These are phyloP conservation scores for Friedmanniomyces endolithicus DNA, from an alignment of 495 filamentous ascomycete species.

Conservation along the genomic window DNA sequence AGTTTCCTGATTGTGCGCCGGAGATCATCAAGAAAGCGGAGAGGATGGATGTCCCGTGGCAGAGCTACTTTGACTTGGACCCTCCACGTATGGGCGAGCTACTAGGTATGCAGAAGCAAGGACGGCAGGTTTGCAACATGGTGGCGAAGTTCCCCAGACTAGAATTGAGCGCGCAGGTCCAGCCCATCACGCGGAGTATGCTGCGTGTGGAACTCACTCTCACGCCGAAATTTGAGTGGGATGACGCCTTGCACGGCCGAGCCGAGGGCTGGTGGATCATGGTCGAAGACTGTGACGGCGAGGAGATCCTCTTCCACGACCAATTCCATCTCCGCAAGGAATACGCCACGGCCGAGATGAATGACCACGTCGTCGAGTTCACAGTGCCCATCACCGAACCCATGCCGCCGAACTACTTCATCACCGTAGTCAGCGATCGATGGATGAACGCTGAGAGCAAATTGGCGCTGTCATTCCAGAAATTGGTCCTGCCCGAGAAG, in stretches of 20 bases:
- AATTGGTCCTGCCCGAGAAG: constrained; percentile 83
- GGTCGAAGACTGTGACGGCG: constrained; percentile 93
- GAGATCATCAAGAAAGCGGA: constrained; percentile 90
- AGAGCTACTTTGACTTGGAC: constrained; percentile 87
- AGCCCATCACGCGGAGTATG: constrained; percentile 91
- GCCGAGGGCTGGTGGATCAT: constrained; percentile 95
- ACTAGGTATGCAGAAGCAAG: constrained; percentile 80
- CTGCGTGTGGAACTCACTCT: constrained; percentile 89
- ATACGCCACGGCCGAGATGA: constrained; percentile 66
- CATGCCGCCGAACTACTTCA: constrained; percentile 98
- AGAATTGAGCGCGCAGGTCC: constrained; percentile 81
- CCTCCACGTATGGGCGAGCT: constrained; percentile 95
- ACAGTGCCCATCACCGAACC: constrained; percentile 93
- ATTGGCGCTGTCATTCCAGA: constrained; percentile 85
- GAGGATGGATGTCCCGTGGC: constrained; percentile 87
- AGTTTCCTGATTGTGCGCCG: constrained; percentile 68
- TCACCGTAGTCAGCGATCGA: constrained; percentile 81
- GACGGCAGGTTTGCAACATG: constrained; percentile 69
- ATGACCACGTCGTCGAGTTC: constrained; percentile 95
- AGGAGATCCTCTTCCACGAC: constrained; percentile 91
- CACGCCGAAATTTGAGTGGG: constrained; percentile 92
- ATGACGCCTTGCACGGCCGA: constrained; percentile 71
- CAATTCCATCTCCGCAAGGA: constrained; percentile 82
- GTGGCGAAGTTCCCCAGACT: constrained; percentile 88
- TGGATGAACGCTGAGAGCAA: constrained; percentile 98